A percentile compares a stretch with the other conserved stretches of the same genome.
These are phyloP conservation scores for Serendipita sp. DNA, from an alignment of 768 basidiomycete genomes.

Conservation along the genomic window DNA sequence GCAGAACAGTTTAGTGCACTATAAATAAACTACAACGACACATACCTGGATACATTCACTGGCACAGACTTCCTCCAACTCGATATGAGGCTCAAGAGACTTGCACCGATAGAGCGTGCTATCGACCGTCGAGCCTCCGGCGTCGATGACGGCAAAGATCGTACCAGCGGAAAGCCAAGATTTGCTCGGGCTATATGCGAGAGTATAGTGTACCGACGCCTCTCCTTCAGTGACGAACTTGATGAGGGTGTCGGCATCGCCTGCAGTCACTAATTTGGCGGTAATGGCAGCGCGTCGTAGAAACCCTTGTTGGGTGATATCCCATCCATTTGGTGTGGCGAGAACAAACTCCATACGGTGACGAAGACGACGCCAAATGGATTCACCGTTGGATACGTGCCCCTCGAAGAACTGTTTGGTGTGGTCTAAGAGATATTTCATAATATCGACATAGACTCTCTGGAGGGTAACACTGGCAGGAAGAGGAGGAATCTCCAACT, in stretches of 20 bases:
- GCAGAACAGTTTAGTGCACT: background rate
- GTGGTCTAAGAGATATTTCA: background rate
- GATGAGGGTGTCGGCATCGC: background rate
- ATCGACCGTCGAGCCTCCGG: conserved; percentile 7
- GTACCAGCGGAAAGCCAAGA: background rate
- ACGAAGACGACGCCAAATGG: conserved; percentile 1
- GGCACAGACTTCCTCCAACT: conserved; percentile 5
- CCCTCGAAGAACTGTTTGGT: background rate
- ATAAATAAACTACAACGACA: background rate
- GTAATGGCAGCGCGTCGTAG: background rate
- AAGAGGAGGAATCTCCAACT: background rate
- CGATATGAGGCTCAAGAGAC: background rate
- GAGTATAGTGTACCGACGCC: conserved; percentile 4
- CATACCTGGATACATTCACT: conserved; percentile 8
- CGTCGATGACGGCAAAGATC: background rate
- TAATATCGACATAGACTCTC: conserved; percentile 1
- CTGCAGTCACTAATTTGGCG: background rate
- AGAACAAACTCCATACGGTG: background rate
- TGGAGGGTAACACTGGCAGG: background rate
- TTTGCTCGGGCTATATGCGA: background rate
- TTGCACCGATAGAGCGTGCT: conserved; percentile 7
- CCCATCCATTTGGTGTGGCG: conserved; percentile 7
- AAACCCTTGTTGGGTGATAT: background rate
- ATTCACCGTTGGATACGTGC: background rate
- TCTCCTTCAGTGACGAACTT: conserved; percentile 7